phyloP scores from a whole-genome alignment of 1,139 yeast species.

The Schizosaccharomyces versatilis region DNA sequence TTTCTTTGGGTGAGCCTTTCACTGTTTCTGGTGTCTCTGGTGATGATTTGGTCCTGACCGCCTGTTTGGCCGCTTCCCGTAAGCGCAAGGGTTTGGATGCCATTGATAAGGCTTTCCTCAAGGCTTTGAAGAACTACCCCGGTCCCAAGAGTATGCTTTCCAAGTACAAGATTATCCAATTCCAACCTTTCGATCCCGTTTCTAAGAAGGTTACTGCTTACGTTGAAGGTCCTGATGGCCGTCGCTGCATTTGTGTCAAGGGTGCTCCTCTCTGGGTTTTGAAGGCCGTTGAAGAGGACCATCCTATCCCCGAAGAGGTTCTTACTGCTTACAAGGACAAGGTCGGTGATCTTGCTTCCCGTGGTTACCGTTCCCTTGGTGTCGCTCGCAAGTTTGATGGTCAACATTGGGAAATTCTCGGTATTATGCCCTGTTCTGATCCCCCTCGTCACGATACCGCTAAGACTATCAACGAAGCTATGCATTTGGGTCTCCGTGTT shows the following conservation, averaged over 20 bases:
- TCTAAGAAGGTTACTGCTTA: constrained; percentile 50
- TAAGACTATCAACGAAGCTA: constrained; percentile 43
- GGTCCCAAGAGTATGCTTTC: constrained; percentile 41
- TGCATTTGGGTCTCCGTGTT: constrained; percentile 41
- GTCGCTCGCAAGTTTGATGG: constrained; percentile 54
- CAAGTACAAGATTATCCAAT: constrained; percentile 43
- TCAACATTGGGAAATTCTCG: constrained; percentile 52
- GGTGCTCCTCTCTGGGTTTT: constrained; percentile 54
- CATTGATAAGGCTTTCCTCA: constrained; percentile 90
- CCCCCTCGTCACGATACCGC: constrained; percentile 61
- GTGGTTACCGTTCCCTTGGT: constrained; percentile 57
- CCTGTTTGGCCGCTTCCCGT: constrained; percentile 95
- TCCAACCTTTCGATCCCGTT: constrained; percentile 54
- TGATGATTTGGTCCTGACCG: constrained; percentile 92
- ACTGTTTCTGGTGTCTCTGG: constrained; percentile 97
- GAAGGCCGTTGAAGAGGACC: constrained; percentile 49
- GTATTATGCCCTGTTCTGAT: constrained; percentile 55
- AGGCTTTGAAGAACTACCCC: constrained; percentile 47
- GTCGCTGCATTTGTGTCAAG: constrained; percentile 44
- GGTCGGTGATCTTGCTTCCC: constrained; percentile 49
- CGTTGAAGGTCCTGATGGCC: constrained; percentile 48
- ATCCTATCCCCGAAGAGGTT: constrained; percentile 41
- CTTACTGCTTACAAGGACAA: constrained; percentile 45
- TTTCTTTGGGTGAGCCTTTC: constrained; percentile 93
- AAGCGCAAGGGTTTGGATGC: constrained; percentile 98